These are phyloP conservation scores for Canavalia ensiformis DNA, from an alignment of 306 rosid genomes.

Conservation along the genomic window DNA sequence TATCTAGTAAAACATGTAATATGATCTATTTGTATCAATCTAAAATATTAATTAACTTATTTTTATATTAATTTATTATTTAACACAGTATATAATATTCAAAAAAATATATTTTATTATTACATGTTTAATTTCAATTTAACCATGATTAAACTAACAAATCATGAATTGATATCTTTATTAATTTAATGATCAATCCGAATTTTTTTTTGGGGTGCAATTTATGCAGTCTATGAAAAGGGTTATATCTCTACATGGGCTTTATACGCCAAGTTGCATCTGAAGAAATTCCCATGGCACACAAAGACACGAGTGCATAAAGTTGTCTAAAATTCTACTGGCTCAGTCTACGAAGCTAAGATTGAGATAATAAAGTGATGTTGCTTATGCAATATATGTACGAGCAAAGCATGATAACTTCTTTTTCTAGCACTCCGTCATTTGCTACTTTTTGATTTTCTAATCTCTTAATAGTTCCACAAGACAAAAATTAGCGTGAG, in stretches of 20 bases:
- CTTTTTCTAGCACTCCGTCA: slow-evolving; percentile 9
- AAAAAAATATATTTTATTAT: too few species aligned
- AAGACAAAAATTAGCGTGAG: neutral
- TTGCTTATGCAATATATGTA: slow-evolving; percentile 11
- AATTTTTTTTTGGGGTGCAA: neutral
- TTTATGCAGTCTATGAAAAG: neutral
- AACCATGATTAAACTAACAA: too few species aligned
- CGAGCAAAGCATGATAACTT: neutral
- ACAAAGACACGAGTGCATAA: neutral
- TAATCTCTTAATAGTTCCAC: neutral
- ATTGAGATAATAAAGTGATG: slow-evolving; percentile 10
- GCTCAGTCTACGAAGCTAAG: neutral
- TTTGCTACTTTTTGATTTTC: neutral
- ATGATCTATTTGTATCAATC: too few species aligned
- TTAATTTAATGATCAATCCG: too few species aligned
- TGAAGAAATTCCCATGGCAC: neutral
- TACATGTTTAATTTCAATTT: too few species aligned
- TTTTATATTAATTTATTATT: too few species aligned
- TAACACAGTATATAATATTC: too few species aligned
- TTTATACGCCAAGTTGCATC: slow-evolving; percentile 3
- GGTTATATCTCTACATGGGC: neutral
- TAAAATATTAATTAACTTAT: too few species aligned
- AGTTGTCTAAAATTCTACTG: neutral
- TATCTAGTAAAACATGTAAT: too few species aligned
- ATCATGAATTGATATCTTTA: too few species aligned